phyloP scores from a whole-genome alignment of 768 basidiomycete species.

The Lactarius akahatsu region DNA sequence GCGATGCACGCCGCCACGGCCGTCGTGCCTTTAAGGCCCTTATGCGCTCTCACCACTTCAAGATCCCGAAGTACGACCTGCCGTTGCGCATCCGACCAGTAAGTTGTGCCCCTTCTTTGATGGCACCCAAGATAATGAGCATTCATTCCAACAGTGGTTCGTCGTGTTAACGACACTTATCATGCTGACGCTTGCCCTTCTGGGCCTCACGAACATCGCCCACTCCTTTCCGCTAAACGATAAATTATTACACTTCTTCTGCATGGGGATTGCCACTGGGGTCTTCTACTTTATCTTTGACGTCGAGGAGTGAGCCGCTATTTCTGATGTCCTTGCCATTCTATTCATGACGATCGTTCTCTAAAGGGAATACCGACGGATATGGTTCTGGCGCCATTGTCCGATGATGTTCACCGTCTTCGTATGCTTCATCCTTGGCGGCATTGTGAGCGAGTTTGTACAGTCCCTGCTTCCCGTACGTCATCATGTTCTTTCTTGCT shows the following conservation, averaged over 20 bases:
- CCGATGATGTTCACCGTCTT: conserved; percentile 65
- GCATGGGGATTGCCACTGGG: conserved; percentile 69
- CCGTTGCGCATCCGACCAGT: conserved; percentile 76
- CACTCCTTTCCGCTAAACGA: conserved; percentile 68
- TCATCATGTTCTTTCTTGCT: conserved; percentile 7
- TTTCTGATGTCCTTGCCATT: conserved; percentile 8
- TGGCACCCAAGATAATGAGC: not conserved
- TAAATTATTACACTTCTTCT: conserved; percentile 78
- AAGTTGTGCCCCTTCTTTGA: conserved; percentile 25
- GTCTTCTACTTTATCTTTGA: conserved; percentile 89
- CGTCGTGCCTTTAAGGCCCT: conserved; percentile 53
- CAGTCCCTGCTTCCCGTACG: conserved; percentile 73
- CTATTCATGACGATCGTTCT: conserved; percentile 3
- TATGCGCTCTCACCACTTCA: conserved; percentile 70
- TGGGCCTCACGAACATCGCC: conserved; percentile 75
- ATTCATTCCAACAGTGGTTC: conserved; percentile 61
- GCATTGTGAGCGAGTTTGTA: conserved; percentile 77
- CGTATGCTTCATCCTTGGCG: conserved; percentile 77
- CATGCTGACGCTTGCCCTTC: conserved; percentile 67
- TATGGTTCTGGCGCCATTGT: conserved; percentile 86
- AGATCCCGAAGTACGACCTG: conserved; percentile 63
- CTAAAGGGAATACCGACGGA: conserved; percentile 65
- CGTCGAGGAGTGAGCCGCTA: conserved; percentile 71
- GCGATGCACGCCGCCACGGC: conserved; percentile 39
- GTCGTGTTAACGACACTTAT: conserved; percentile 65